phyloP scores from a whole-genome alignment of 768 basidiomycete species.

The Mycena epipterygia region DNA sequence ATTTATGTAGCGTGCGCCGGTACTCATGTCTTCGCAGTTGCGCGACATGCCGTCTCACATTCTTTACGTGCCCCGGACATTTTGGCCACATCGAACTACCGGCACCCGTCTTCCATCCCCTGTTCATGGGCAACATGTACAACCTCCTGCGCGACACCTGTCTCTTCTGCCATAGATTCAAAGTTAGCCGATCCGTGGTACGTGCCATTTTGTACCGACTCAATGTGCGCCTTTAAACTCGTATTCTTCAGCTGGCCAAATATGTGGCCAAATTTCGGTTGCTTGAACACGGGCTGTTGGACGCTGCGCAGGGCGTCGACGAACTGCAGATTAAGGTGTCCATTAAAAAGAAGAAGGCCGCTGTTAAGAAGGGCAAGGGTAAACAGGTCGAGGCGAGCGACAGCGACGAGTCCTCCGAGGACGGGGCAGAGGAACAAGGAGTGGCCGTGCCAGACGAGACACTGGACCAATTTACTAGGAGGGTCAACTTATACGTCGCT shows the following conservation, averaged over 20 bases:
- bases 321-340: slow-evolving; percentile 65
- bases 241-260: slow-evolving; percentile 73
- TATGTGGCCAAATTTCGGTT: slow-evolving; percentile 90
- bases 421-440: slow-evolving; percentile 58
- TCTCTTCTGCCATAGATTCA: slow-evolving; percentile 95
- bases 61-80: slow-evolving; percentile 97
- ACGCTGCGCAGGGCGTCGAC: slow-evolving; percentile 84
- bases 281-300: slow-evolving; percentile 89
- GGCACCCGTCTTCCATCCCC: slow-evolving; percentile 94
- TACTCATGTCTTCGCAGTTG: slow-evolving; percentile 68
- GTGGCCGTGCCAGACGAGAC: slow-evolving; percentile 67
- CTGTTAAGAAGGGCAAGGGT: slow-evolving; percentile 37
- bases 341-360: slow-evolving; percentile 43
- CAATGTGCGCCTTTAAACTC: slow-evolving; percentile 15
- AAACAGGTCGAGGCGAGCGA: slow-evolving; percentile 48
- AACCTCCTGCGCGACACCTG: slow-evolving; percentile 90
- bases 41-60: slow-evolving; percentile 91
- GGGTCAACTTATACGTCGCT: slow-evolving; percentile 77
- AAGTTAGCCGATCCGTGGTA: slow-evolving; percentile 81
- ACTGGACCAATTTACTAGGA: slow-evolving; percentile 68
- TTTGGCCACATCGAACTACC: slow-evolving; percentile 98
- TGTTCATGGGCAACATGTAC: slow-evolving; percentile 94
- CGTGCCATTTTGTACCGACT: slow-evolving; percentile 30
- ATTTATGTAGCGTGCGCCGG: slow-evolving; percentile 28
- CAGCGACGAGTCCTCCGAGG: slow-evolving; percentile 52